Base-by-base conservation (phyloP, 2,329 filamentous ascomycete genomes). In the Didymella sp. region DNA sequence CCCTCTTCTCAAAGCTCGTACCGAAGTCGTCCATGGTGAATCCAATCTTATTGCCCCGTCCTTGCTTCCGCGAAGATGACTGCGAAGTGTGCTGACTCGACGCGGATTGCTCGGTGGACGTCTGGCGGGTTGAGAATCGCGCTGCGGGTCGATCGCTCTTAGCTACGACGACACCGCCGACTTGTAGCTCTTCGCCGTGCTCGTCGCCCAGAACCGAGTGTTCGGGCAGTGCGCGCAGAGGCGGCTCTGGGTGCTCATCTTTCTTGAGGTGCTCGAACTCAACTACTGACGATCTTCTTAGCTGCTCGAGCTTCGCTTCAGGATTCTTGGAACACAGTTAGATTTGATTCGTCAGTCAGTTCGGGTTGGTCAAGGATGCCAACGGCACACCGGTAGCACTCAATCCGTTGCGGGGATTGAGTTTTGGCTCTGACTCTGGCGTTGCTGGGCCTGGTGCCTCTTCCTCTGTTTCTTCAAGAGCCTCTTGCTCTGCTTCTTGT, bases 201-300 rank as follows among this genome's bases (percentile, higher is more conserved):
- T 56, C 41, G 49, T 46, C 53, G n/a, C 58, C 33, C 3, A 61
- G 45, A 9, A 73, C 58, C 1, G 73, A 76, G 45, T 77, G 74
- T 48, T 76, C 74, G n/a, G 75, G 75, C 24, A 77, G 59, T 15
- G 67, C 63, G 52, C 75, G 68, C 35, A 72, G 43, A 2, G 75
- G 74, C 2, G 69, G 62, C 19, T 73, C 40, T 15, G 70, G 67
- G 35, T 75, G 69, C 19, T 66, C 59, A 7, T 72, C 71, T 25
- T 68, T 66, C 56, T 70, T 76, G 48, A 78, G 58, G 54, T 77
- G 75, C 54, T 78, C 75, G 60, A 78, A 70, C 58, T 78, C 76
- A 60, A 77, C 63, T 17, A 81, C 67, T 2, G 80, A 82, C 31
- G 74, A 77, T 24, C 78, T 74, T 40, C 80, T 77, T 11, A 82